Evolutionary conservation across 345 rosid genomes (phyloP), one percentile per base, ranked within the genome.

Genomic region (Euphorbia lathyris): DNA sequence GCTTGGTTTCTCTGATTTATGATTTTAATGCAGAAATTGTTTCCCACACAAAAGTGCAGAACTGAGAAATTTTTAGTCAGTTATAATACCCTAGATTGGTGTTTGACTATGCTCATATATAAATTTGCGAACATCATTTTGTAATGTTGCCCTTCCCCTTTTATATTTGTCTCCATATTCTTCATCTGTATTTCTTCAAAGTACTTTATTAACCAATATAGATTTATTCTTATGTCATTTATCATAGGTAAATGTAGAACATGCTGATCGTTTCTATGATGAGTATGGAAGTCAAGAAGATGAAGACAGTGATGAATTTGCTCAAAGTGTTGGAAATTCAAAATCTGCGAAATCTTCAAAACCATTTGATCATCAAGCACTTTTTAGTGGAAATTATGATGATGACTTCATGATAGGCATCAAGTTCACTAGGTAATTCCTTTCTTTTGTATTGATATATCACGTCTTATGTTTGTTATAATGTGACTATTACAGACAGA

Each of bases 391-490:
- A 43, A 92, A 94, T 73, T 71, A 56, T 50, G 88, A 86, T 57
- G 97, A 94, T 78, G 79, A 85, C 68, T 91, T 94, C 68, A 88
- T 87, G 91, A 65, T 91, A 55, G 98, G 98, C 78, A 84, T 94
- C 72, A 94, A 94, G 72, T 91, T 86, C 82, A 94, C 97, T 9
- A 91, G 95, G 98, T 91, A 84, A 55, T 51, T 69, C 19, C n/a
- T 25, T 66, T 30, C 30, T 42, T 13, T 19, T 53, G 22, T 16
- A 53, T 14, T 14, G 30, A 27, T 26, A 57, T 22, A 29, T 25
- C 5, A 25, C 56, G 19, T 55, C 69, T 57, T 8, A 13, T 65
- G 20, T 20, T 2, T 32, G 43, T 26, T 14, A 20, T 42, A 25
- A 14, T 55, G 10, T 40, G 34, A 23, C 10, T 16, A 25, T 25